Percentiles rank a stretch among this genome's conserved stretches.
Evolutionary conservation across 1,284 basidiomycete species (phyloP).

Genomic region (Irpex sp.): DNA sequence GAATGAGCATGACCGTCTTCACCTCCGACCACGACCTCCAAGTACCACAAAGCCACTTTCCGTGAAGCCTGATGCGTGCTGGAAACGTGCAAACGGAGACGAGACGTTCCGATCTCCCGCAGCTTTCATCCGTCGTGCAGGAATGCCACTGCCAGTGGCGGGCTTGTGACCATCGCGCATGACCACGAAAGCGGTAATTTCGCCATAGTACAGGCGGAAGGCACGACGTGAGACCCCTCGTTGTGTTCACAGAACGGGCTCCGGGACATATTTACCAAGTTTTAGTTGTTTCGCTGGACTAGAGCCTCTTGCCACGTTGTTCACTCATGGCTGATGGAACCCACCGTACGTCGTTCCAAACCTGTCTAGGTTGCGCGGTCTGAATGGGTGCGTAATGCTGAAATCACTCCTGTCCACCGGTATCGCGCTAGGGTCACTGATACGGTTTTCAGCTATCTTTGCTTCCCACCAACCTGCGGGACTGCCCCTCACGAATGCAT

Average conservation of each 20-base stretch:
- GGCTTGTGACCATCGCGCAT: not conserved
- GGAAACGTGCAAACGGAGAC: not conserved
- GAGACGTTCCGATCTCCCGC: not conserved
- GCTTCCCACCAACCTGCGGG: slow-evolving; percentile 6
- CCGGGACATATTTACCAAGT: slow-evolving; percentile 3
- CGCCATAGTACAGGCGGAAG: not conserved
- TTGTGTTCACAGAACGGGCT: not conserved
- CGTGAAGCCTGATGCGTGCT: not conserved
- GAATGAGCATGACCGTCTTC: not conserved
- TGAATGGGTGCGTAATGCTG: slow-evolving; percentile 10
- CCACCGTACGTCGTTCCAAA: slow-evolving; percentile 2
- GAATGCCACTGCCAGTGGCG: not conserved
- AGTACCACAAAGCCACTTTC: not conserved
- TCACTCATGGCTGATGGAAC: slow-evolving; percentile 16
- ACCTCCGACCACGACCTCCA: not conserved
- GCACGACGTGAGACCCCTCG: not conserved
- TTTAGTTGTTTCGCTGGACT: slow-evolving; percentile 4
- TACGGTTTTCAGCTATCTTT: not conserved
- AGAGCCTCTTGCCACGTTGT: slow-evolving; percentile 12
- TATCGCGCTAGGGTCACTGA: not conserved
- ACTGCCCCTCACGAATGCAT: not conserved
- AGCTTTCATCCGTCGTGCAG: not conserved
- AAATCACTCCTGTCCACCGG: slow-evolving; percentile 2
- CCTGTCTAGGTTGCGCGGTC: slow-evolving; percentile 4
- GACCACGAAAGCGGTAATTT: not conserved